Conservation (phyloP, 345 rosid species). For the Eucalyptus pumila region DNA sequence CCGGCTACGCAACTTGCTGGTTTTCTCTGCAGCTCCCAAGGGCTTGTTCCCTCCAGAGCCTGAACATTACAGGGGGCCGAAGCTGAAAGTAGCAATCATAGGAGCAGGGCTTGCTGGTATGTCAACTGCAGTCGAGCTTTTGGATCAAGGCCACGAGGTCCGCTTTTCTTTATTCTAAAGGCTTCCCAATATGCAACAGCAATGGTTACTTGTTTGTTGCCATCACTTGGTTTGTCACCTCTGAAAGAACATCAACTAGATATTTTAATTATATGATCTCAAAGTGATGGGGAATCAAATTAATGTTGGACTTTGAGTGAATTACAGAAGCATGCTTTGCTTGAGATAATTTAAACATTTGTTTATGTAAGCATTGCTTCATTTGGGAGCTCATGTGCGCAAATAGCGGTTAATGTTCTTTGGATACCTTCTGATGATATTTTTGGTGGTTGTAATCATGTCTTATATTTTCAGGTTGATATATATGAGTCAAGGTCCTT, state of each 20-base stretch:
- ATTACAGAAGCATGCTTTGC: background rate
- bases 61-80: conserved; percentile 80
- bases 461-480: conserved; percentile 58
- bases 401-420: background rate
- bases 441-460: background rate
- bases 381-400: background rate
- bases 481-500: conserved; percentile 84
- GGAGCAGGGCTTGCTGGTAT: conserved; percentile 99
- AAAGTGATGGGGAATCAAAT: background rate
- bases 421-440: background rate
- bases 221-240: background rate
- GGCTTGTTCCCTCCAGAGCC: conserved; percentile 97
- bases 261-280: background rate
- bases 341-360: background rate
- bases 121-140: conserved; percentile 94
- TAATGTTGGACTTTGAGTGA: background rate
- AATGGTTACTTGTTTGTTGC: background rate
- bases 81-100: conserved; percentile 92
- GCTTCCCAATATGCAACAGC: background rate
- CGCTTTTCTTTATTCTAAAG: background rate
- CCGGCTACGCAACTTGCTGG: background rate
- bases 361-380: background rate
- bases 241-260: background rate
- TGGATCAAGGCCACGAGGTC: conserved; percentile 99
- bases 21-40: conserved; percentile 71